Evolutionary conservation across 305 asterid species (phyloP), one percentile per base, ranked within the genome.

Genomic region (Ilex paraguariensis): DNA sequence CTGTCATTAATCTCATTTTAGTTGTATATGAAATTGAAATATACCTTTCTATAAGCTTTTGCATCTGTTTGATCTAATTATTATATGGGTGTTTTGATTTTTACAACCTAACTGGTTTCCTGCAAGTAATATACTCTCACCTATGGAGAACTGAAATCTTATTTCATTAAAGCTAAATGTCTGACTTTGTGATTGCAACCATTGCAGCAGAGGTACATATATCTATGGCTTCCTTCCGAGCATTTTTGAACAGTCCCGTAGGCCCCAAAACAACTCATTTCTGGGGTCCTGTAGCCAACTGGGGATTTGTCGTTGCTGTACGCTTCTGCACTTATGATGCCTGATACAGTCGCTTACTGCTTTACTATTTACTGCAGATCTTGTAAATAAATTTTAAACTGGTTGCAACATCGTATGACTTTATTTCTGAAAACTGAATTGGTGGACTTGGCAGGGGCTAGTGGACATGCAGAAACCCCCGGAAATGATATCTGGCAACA

Each of bases 221-320:
- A 46, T 4, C 15, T 9, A 54, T 54, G 57, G 57, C 57, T n/a
- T 54, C 57, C 57, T 54, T 54, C 32, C 57, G 57, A 14, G 57
- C 57, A 54, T 54, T 54, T 28, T 28, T n/a, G 57, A 54, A 54
- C 57, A 54, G 57, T 54, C 57, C 57, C 0, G 31, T 54, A 13
- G 57, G 57, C 31, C 57, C 57, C 32, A 54, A 54, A 54, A 54
- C 57, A 14, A 54, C 57, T 54, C 57, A 54, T 54, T 54, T 54
- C n/a, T 54, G 57, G 57, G 57, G 57, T 54, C 57, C 57, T 54
- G 57, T 54, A 14, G 57, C 57, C 10, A 54, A 54, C 57, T 54
- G 57, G 57, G 57, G 57, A 14, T 54, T 54, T 15, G 57, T 54
- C n/a, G 31, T 54, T 54, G 57, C 57, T 15, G 57, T 54, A 54